Base-by-base conservation (phyloP, 2,329 filamentous ascomycete genomes). In the Fusarium newnesense region DNA sequence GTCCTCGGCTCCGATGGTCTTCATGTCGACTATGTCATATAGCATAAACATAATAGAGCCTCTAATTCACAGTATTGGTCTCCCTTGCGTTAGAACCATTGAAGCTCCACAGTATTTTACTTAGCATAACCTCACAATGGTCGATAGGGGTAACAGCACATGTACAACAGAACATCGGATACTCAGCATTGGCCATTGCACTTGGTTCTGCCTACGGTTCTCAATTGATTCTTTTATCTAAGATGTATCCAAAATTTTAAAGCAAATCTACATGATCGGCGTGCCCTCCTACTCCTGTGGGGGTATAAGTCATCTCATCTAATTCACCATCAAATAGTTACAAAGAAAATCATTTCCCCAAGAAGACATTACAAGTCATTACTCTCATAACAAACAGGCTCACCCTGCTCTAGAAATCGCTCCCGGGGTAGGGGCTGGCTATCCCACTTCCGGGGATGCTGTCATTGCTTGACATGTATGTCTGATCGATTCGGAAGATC, bases 401-500 rank as follows among this genome's bases (percentile, higher is more conserved):
- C 56, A 50, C 56, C 53, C 50, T 64, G 43, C 44, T 52, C 60
- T 75, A 80, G 56, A 77, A 80, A 60, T 81, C 79, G 70, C 79
- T 82, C 44, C 78, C 78, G 12, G 75, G 77, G 32, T 69, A 76
- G 4, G 82, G 82, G 53, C 82, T 84, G 60, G 78, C 77, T 60
- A 83, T 72, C 19, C 82, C 82, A 65, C 82, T 84, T 52, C 79
- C 80, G 13, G 79, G 74, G 34, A 77, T 73, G 69, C 85, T 87
- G 47, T 84, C 84, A 61, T 81, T 84, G 16, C 82, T 85, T 40
- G 87, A 85, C 76, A 88, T 81, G 75, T 88, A 90, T 58, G 92
- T 94, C 85, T 97, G 93, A 82, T 99, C 96, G 76, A 99, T 94
- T 78, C 93, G 92, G 82, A 97, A 89, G 76, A 99, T 97, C 96